These are phyloP conservation scores for Aegilops tauschii DNA, from an alignment of 176 grass and related monocot species.

Conservation along the genomic window DNA sequence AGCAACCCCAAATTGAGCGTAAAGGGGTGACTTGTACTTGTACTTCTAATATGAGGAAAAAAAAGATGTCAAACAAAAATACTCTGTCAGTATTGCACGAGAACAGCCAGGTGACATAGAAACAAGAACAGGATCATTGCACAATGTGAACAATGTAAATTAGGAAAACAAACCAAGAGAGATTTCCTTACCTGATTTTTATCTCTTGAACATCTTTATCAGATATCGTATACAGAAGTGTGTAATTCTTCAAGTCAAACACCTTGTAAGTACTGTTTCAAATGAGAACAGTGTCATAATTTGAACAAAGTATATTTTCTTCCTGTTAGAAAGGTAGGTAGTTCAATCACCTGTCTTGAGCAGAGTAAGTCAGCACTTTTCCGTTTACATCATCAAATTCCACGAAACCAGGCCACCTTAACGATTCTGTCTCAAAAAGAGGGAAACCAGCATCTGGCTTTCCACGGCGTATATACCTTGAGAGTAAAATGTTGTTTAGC, in stretches of 20 bases:
- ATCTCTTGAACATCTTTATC: constrained; percentile 83
- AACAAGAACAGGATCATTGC: not conserved
- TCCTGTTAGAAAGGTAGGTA: not conserved
- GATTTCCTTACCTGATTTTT: constrained; percentile 62
- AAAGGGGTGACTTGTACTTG: not conserved
- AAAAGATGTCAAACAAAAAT: not conserved
- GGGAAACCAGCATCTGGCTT: constrained; percentile 70
- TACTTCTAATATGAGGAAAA: not conserved
- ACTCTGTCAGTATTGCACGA: not conserved
- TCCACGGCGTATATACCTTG: constrained; percentile 69
- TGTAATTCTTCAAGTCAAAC: constrained; percentile 83
- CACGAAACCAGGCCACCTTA: constrained; percentile 82
- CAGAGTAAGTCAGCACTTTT: constrained; percentile 84
- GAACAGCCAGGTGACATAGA: constrained; percentile 6
- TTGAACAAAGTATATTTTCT: not conserved
- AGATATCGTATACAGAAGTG: constrained; percentile 67
- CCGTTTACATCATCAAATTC: constrained; percentile 92
- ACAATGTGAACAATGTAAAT: not conserved
- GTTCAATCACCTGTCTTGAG: constrained; percentile 55
- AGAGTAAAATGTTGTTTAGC: not conserved
- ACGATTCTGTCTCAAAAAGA: constrained; percentile 72
- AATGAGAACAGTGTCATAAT: constrained; percentile 27
- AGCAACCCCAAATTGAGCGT: not conserved
- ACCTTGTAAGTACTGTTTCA: constrained; percentile 75
- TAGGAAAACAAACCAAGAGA: constrained; percentile 20